Base-by-base conservation (phyloP, 192 early-diverging fungal genomes). In the Coemansia sp. region DNA sequence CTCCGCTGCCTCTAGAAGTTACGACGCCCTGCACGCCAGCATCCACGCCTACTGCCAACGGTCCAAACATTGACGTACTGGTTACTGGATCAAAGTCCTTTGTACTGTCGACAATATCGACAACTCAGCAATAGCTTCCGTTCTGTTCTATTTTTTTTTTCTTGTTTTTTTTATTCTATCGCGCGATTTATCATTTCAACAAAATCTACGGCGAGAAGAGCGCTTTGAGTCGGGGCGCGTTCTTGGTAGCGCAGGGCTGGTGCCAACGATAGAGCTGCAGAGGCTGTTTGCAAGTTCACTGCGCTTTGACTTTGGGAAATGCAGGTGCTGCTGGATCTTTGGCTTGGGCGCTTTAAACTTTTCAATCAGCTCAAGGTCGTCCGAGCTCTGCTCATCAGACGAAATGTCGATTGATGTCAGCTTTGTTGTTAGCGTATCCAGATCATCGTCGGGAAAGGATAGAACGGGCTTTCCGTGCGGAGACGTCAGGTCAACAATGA, bases 31-130 rank as follows among this genome's bases (percentile, higher is more conserved):
- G 23, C 22, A 22, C 49, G 23, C 22, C 49, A 9, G 59, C 7
- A 43, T 41, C 33, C 54, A 35, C 59, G 17, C 35, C 34, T 38
- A 11, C 57, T 2, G 17, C 43, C 34, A 20, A 33, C 53, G 23
- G 13, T 7, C 55, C 71, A 1, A 66, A 34, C 33, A 54, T 62
- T 32, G 72, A 74, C 50, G 49, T 80, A 7, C 72, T 80, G 17
- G 77, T 80, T 9, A 74, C 72, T 8, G 77, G 77, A 3, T 70
- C 77, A 4, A 73, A 70, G 35, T 59, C 58, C 32, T 80, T 80
- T 65, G 67, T 80, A 13, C 77, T 68, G 46, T 68, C 77, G 0
- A 68, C 71, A 7, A 43, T 74, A 14, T 49, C 54, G 4, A 41
- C 64, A 29, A 36, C 62, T 9, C 66, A 77, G 38, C 62, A 59